Evolutionary conservation across 768 basidiomycete species (phyloP).

Genomic region (Mycena vulgaris): DNA sequence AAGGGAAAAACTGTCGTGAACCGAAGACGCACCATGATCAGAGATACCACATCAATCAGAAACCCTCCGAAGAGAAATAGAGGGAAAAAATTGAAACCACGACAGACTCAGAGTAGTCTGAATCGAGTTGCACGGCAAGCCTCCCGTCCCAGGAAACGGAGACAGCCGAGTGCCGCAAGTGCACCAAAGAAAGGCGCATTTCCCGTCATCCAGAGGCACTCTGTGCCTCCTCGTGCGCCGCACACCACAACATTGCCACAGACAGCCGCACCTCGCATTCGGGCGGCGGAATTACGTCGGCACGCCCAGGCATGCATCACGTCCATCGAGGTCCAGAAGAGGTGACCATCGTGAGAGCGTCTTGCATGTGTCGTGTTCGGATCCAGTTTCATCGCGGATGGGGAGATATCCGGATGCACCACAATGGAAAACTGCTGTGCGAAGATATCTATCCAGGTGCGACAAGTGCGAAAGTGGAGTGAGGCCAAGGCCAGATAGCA

Average conservation of each 20-base stretch:
- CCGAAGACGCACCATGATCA: too few species aligned
- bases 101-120: constrained; percentile 36
- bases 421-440: too few species aligned
- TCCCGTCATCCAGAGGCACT: not conserved
- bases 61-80: constrained; percentile 23
- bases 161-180: constrained; percentile 30
- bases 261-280: not conserved
- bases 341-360: not conserved
- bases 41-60: too few species aligned
- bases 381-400: not conserved
- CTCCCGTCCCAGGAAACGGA: not conserved
- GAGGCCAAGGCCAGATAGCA: not conserved
- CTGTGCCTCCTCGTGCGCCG: constrained; percentile 23
- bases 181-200: constrained; percentile 27
- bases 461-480: constrained; percentile 1
- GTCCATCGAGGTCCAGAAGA: not conserved
- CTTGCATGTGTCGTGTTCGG: not conserved
- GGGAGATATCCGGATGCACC: not conserved
- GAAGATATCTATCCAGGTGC: not conserved
- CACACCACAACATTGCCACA: constrained; percentile 6
- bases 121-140: constrained; percentile 22
- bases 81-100: constrained; percentile 27
- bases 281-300: not conserved
- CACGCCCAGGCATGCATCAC: not conserved
- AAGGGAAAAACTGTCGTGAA: too few species aligned